phyloP scores from a whole-genome alignment of 208 protist genomes.

The Trypanosoma platydactyli region DNA sequence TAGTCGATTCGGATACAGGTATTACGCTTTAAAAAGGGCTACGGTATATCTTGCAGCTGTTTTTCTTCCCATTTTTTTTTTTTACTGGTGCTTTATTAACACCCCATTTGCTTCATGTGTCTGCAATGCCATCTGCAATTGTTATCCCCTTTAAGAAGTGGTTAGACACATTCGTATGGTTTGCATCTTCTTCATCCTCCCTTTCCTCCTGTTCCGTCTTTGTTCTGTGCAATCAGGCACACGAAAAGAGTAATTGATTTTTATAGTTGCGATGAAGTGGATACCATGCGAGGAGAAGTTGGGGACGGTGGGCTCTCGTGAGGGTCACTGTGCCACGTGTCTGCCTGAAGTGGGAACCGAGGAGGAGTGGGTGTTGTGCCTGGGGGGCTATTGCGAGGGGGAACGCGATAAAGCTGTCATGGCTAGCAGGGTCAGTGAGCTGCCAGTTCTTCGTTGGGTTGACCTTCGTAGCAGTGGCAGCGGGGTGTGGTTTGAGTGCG shows the following conservation, averaged over 20 bases:
- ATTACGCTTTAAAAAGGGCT: no score
- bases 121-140: not conserved
- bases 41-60: no score
- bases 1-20: no score
- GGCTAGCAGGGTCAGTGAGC: constrained; percentile 16
- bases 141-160: not conserved
- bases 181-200: not conserved
- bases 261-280: constrained; percentile 37
- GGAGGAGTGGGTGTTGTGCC: constrained; percentile 45
- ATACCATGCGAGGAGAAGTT: constrained; percentile 39
- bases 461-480: constrained; percentile 11
- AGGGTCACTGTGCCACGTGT: constrained; percentile 64
- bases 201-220: not conserved
- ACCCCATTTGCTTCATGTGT: no score
- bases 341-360: constrained; percentile 15
- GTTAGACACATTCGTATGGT: not conserved
- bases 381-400: constrained; percentile 67
- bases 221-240: not conserved
- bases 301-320: constrained; percentile 52
- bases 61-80: no score
- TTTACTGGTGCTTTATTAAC: no score
- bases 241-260: not conserved
- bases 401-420: constrained; percentile 41
- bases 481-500: constrained; percentile 43
- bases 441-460: constrained; percentile 43